Base-by-base conservation (phyloP, 2,329 filamentous ascomycete species). In the Canariomyces notabilis region DNA sequence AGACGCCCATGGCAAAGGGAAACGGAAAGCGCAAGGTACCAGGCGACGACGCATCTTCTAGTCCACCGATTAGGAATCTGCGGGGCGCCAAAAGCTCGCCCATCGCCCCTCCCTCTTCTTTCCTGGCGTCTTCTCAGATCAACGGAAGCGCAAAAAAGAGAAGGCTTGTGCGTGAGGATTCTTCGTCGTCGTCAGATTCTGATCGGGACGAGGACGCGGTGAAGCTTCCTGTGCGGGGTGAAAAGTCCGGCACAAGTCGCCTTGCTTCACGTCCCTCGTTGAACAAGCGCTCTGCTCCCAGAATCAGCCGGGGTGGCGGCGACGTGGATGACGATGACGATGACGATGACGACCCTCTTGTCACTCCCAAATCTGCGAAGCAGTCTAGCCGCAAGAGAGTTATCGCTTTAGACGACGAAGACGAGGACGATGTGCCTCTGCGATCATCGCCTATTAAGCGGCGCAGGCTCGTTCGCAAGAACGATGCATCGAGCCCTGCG, bases 201-300 rank as follows among this genome's bases (percentile, higher is more conserved):
- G 33, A 19, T 15, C 36, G 19, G 2, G 37, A 31, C 2, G 42
- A 46, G 16, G 35, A 42, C 4, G 33, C 31, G 19, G 20, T 29
- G 16, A 15, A 11, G n/a, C 21, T 43, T 12, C 32, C 38, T 4
- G 26, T 34, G 32, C 37, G n/a, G 34, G 56, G 29, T 55, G 65
- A 20, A 9, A 65, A 22, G 7, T 5, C 23, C 21, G 19, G 37
- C 18, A 40, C 20, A 20, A 49, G 22, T 63, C 45, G 61, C 67
- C 15, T 49, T 15, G 3, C 11, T 4, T 34, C 39, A 6, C 20
- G 16, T 7, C 36, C 43, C 5, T 19, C 15, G n/a, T 21, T 16
- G 6, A 39, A 31, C 57, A 15, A 61, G 64, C 48, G 58, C 59
- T 35, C 37, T 5, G 4, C 41, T 2, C 20, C 21, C 29, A 37